Evolutionary conservation across 78 protist species (phyloP).

Genomic region (Protostelium mycophagum): DNA sequence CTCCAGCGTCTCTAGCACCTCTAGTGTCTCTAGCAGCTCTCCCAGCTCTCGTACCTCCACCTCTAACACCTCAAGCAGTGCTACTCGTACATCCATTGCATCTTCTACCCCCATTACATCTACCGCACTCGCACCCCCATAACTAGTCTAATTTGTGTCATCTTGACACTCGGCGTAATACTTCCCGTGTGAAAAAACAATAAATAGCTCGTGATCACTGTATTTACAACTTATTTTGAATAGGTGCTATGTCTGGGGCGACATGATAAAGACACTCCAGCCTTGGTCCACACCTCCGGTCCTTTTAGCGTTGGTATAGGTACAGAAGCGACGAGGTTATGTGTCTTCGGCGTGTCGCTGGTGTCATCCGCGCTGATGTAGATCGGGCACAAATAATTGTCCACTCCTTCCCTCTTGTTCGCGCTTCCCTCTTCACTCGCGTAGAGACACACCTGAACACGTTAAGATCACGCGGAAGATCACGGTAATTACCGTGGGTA

Average conservation of each 20-base stretch:
- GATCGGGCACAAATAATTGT: not conserved
- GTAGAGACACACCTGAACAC: not conserved
- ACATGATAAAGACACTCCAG: not conserved
- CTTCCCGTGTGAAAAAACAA: too few species aligned
- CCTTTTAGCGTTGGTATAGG: not conserved
- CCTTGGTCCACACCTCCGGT: not conserved
- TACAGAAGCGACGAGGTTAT: not conserved
- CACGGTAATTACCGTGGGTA: not conserved
- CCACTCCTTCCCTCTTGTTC: not conserved
- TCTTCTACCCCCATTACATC: too few species aligned
- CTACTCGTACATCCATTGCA: too few species aligned
- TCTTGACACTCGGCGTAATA: too few species aligned
- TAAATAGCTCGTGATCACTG: too few species aligned
- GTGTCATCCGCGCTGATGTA: not conserved
- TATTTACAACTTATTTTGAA: too few species aligned
- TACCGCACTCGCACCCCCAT: too few species aligned
- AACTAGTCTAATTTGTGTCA: too few species aligned
- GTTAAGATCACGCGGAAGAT: not conserved
- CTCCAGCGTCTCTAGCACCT: too few species aligned
- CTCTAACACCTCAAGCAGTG: too few species aligned
- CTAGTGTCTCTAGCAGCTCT: too few species aligned
- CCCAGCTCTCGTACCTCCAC: too few species aligned
- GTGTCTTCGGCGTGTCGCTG: not conserved
- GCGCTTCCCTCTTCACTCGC: not conserved
- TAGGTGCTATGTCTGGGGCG: not conserved